Conservation (phyloP, 2,329 filamentous ascomycete species). For the Bipolaris bicolor region DNA sequence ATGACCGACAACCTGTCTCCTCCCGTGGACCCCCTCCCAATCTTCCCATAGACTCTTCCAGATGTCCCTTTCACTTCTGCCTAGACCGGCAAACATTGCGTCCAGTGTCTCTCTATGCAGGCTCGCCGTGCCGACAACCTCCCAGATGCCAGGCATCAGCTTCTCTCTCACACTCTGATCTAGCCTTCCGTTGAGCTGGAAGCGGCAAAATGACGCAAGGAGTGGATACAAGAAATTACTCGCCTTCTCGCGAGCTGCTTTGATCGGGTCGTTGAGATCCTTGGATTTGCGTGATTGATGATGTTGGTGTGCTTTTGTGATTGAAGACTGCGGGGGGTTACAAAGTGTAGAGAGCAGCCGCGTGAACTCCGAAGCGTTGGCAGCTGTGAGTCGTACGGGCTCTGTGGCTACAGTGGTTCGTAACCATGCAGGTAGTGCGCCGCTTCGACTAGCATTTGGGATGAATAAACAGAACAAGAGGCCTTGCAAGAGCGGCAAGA, state of each 20-base stretch:
- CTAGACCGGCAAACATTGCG: constrained; percentile 48
- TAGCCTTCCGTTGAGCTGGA: constrained; percentile 58
- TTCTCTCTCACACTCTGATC: constrained; percentile 58
- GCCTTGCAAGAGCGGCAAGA: constrained; percentile 61
- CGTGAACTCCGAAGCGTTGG: constrained; percentile 58
- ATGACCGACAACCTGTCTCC: constrained; percentile 21
- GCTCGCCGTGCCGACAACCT: constrained; percentile 40
- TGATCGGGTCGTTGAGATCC: constrained; percentile 64
- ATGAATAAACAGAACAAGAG: constrained; percentile 64
- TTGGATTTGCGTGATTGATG: constrained; percentile 29
- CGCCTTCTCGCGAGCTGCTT: constrained; percentile 63
- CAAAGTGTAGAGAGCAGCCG: constrained; percentile 65
- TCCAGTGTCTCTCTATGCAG: constrained; percentile 40
- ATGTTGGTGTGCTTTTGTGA: constrained; percentile 51
- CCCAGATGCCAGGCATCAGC: constrained; percentile 64
- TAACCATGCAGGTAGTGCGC: constrained; percentile 44
- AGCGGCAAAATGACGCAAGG: constrained; percentile 62
- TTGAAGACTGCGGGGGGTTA: constrained; percentile 65
- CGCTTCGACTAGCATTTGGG: constrained; percentile 45
- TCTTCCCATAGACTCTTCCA: constrained; percentile 48
- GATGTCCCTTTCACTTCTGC: constrained; percentile 40
- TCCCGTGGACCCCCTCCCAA: constrained; percentile 40
- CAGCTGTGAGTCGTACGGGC: constrained; percentile 40
- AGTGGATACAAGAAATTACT: constrained; percentile 65
- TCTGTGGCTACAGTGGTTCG: constrained; percentile 14